phyloP scores from a whole-genome alignment of 2,329 filamentous ascomycete species.

The Ilyonectria robusta region DNA sequence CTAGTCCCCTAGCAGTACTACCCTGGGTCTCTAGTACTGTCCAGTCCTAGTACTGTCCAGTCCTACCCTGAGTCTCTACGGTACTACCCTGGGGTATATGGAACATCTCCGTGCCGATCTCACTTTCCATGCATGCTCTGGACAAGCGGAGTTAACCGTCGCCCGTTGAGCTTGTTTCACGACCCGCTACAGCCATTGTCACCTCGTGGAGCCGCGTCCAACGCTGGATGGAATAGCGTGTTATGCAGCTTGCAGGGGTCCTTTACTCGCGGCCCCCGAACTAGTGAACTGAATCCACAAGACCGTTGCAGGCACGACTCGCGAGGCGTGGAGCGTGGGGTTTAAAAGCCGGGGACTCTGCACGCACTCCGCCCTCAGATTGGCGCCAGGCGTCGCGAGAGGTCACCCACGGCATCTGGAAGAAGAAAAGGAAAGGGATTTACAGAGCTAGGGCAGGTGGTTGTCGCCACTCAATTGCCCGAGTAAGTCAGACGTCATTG shows the following conservation, averaged over 20 bases:
- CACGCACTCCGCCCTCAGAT: not conserved
- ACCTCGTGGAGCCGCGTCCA: not conserved
- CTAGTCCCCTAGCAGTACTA: not conserved
- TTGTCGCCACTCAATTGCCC: not conserved
- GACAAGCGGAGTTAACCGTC: not conserved
- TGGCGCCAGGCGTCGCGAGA: not conserved
- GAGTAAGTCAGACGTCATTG: not conserved
- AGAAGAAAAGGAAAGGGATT: not conserved
- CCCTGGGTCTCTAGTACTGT: not conserved
- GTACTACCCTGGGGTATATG: not conserved
- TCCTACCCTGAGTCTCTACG: not conserved
- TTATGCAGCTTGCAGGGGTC: not conserved
- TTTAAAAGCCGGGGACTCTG: not conserved
- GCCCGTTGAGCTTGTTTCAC: not conserved
- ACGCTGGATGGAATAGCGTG: not conserved
- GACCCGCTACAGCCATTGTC: not conserved
- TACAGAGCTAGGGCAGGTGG: not conserved
- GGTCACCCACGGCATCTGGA: not conserved
- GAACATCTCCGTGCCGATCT: not conserved
- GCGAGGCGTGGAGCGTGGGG: not conserved
- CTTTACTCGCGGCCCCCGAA: too few species aligned
- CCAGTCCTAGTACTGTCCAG: not conserved
- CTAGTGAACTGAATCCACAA: not conserved
- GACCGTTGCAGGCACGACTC: not conserved
- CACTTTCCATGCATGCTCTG: not conserved